phyloP scores from a whole-genome alignment of 2,329 filamentous ascomycete species.

The Xylaria hypoxylon region DNA sequence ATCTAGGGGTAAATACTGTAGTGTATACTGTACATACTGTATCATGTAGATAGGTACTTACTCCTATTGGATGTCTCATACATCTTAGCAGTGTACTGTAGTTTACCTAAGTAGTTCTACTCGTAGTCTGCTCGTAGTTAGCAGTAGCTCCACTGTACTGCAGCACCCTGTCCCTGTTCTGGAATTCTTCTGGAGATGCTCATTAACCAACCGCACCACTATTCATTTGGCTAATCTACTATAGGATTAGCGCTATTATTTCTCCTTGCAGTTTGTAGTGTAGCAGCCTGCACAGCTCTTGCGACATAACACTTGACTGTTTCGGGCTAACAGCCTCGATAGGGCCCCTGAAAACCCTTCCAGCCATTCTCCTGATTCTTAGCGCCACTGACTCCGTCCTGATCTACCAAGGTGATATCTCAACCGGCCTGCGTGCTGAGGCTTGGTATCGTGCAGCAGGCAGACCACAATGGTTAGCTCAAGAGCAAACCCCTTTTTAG shows the following conservation, averaged over 20 bases:
- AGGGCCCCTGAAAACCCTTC: constrained; percentile 25
- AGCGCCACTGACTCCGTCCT: neutral
- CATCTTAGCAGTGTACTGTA: no score
- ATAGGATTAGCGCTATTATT: constrained; percentile 15
- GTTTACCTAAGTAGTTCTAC: no score
- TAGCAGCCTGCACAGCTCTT: constrained; percentile 24
- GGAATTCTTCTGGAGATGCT: constrained; percentile 15
- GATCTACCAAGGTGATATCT: constrained; percentile 2
- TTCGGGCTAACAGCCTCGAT: constrained; percentile 13
- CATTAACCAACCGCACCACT: constrained; percentile 12
- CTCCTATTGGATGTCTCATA: no score
- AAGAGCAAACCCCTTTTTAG: neutral
- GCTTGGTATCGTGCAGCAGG: constrained; percentile 1
- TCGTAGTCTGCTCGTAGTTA: no score
- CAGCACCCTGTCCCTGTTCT: constrained; percentile 20
- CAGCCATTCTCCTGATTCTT: constrained; percentile 23
- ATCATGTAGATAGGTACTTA: no score
- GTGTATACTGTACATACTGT: no score
- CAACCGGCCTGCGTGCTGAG: constrained; percentile 13
- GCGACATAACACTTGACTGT: constrained; percentile 30
- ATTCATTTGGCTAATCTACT: constrained; percentile 29
- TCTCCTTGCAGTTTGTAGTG: constrained; percentile 34
- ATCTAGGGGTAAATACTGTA: no score
- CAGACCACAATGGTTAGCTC: neutral
- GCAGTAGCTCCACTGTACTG: neutral